Base-by-base conservation (phyloP, 2,329 filamentous ascomycete genomes). In the Cordyceps militaris region DNA sequence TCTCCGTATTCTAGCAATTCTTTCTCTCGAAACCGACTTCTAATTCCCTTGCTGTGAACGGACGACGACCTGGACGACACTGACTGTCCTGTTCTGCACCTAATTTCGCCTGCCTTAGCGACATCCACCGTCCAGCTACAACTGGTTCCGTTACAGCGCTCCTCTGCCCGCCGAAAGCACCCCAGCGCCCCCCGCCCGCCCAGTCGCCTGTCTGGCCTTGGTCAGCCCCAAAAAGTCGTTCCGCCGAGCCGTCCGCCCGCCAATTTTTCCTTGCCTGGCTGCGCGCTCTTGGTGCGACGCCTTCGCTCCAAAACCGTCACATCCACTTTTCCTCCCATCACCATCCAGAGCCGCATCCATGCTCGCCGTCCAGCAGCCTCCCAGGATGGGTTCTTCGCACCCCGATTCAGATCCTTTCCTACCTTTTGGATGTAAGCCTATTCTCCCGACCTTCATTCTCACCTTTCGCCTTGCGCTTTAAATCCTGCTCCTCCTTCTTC, bases 401-500 rank as follows among this genome's bases (percentile, higher is more conserved):
- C 76, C 78, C 69, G 68, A 70, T 59, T 67, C 79, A 65, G 76
- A 82, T 65, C 73, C 77, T 58, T 76, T 80, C 62, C 73, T 81
- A 67, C 81, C 83, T 38, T 88, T 88, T 78, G 86, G 85, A 66
- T 88, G 85, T 88, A 78, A 65, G 85, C 80, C 48, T 53, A 19
- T 49, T 19, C 44, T 47, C 26, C 50, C 34, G 11, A 56, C 44
- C 57, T 64, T 42, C 59, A 7, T 42, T 36, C 47, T 68, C 2
- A 21, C 21, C 23, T 40, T 19, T 1, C 23, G 10, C 21, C n/a
- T 47, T 7, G 23, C 1, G 14, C 23, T 28, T 9, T 10, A 24
- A 3, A 4, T 34, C 11, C 13, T 23, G 9, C 47, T 38, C 23
- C 43, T 30, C 28, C 4, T 13, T 24, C 16, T 6, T 16, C 26